Evolutionary conservation across 441 rosid species (phyloP), one percentile per base, ranked within the genome.

Genomic region (Biscutella auriculata): DNA sequence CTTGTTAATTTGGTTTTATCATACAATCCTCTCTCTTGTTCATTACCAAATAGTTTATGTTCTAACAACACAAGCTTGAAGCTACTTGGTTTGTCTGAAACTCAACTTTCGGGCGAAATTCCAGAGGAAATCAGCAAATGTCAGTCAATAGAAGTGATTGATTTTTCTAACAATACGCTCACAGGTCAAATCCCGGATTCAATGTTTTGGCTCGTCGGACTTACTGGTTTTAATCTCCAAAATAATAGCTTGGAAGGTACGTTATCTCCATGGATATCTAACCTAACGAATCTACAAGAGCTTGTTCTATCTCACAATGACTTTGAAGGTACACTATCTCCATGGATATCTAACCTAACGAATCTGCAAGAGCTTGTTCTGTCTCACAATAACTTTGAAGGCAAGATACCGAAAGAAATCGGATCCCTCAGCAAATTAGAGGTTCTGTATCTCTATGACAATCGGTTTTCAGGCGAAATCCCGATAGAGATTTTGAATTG

Each of bases 401-500:
- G 95, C 10, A 70, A 58, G 60, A 44, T 86, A 65, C 98, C 96
- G 0, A 59, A 51, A 25, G 86, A 84, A 70, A 76, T 86, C 6
- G 95, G 96, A 25, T 84, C 62, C 36, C 61, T 88, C n/a, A 77
- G 69, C 60, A 77, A 55, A 57, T 51, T 92, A 67, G 73, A 72
- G 62, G 21, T 42, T 32, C 25, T 92, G 16, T 84, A 72, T 66
- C 91, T 92, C 5, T 92, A 80, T 26, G 85, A 82, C 47, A 92
- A 88, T 62, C 89, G 73, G 69, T 79, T 88, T 75, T 77, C 84
- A 1, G 98, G 95, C 66, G 73, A n/a, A 17, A 80, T 92, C 35
- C 96, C 95, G 28, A 52, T 68, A 19, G 94, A 86, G 79, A 59
- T 92, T 46, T 79, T 86, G 30, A 84, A 88, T 74, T 92, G 98